Base-by-base conservation (phyloP, 257 asterid species). In the Coffea canephora region DNA sequence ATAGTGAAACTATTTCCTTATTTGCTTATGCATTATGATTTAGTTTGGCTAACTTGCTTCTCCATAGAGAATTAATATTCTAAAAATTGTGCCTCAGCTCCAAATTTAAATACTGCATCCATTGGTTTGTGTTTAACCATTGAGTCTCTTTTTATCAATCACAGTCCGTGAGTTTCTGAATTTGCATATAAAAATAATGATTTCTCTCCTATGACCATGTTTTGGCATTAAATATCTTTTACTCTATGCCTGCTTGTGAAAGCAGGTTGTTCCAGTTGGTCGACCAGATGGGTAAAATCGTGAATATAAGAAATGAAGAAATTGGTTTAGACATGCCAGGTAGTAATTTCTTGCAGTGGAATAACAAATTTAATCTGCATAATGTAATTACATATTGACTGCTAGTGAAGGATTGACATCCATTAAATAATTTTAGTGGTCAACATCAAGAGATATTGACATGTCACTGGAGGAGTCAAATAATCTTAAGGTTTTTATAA, bases 1-100 rank as follows among this genome's bases (percentile, higher is more conserved):
- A 71, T 49, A 77, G 76, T 25, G 34, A 64, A 61, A 43, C 13
- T 31, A 61, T 39, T 72, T 80, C 69, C 5, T 65, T 48, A 59
- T 62, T 7, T 79, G 75, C 78, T 83, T 80, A 45, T 21, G 9
- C 54, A 39, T 39, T 39, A 39, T 39, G 43, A 76, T 81, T 70
- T 73, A 14, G 31, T 76, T 64, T 78, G n/a, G 59, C 71, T 43
- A 31, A 39, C 78, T 74, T 45, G 43, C 43, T 39, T 39, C 43
- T 4, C 43, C 43, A 3, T 4, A 2, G 43, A 39, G 43, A 39
- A 39, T 39, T 4, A 39, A 39, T 39, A 39, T 39, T 39, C 43
- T 39, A 39, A 3, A 39, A 39, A 39, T 39, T 39, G 43, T 39
- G 43, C 43, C 43, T 39, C 43, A 39, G 43, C 43, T 39, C 43